Base-by-base conservation (phyloP, 2,329 filamentous ascomycete species). In the Fusarium zealandicum region DNA sequence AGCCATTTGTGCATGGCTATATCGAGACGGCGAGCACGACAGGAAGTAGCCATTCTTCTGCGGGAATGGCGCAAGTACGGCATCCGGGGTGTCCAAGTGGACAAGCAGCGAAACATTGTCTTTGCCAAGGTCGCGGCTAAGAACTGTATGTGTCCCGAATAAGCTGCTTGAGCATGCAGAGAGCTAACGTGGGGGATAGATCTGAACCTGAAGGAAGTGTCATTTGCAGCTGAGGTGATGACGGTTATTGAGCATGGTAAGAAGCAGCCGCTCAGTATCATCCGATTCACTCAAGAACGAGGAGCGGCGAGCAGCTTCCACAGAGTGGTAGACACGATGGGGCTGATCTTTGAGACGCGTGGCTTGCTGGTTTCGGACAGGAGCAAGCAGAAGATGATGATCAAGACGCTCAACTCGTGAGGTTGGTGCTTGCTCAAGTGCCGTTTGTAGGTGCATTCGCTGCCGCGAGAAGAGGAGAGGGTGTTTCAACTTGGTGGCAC, bases 241-340 rank as follows among this genome's bases (percentile, higher is more conserved):
- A 92, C 89, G 2, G 89, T 96, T 31, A 89, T 96, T 57, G 90
- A 96, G 75, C 90, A 95, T 69, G 90, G 90, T 40, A 88, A 85
- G 66, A 87, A 86, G 60, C 87, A 85, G 38, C 88, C 88, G 39
- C 82, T 97, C 47, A 90, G 89, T 71, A 86, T 97, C 61, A 86
- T 90, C 25, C 88, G 91, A 30, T 91, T 97, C 72, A 93, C 90
- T 1, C 93, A 97, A 69, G 92, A 95, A 69, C 88, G 88, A 52
- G 95, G 93, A n/a, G 93, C 93, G 2, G 92, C 91, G 31, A 95
- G 89, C 66, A 95, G 90, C 64, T 96, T 98, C 76, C 84, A 91
- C 70, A 87, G 86, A 69, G 90, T 96, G 9, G 84, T 96, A 20
- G 89, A 92, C 54, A 89, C 89, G 3, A 80, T 97, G 65, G 82